Percentiles rank a stretch among this genome's conserved stretches.
Conservation (phyloP, 129 eudicot genomes). For the Sambucus nigra region DNA sequence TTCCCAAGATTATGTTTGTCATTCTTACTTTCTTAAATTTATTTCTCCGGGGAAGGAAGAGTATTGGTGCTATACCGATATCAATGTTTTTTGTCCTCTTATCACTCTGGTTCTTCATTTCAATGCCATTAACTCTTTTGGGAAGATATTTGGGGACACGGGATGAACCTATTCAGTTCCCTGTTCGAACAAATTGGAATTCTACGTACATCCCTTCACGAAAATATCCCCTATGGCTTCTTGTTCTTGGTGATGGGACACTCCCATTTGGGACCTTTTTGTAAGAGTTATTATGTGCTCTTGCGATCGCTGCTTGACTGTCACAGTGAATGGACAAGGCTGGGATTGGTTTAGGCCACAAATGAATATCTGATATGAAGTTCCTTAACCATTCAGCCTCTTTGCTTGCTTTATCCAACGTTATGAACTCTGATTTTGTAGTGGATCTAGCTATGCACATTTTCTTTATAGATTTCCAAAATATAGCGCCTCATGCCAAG, state of each 20-base stretch:
- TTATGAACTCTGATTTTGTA: no score
- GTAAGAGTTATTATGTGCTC: no score
- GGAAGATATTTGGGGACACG: slow-evolving; percentile 57
- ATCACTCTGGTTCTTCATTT: slow-evolving; percentile 59
- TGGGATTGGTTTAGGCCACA: no score
- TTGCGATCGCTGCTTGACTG: no score
- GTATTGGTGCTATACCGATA: slow-evolving; percentile 59
- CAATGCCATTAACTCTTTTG: slow-evolving; percentile 58
- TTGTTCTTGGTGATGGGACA: slow-evolving; percentile 68
- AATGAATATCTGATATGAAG: no score
- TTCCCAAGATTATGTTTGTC: slow-evolving; percentile 49
- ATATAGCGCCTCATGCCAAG: no score
- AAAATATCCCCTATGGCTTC: slow-evolving; percentile 61
- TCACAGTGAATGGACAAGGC: no score
- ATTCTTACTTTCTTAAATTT: slow-evolving; percentile 46
- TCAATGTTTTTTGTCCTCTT: slow-evolving; percentile 42
- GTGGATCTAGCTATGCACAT: no score
- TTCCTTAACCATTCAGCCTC: no score
- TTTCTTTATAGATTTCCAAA: no score
- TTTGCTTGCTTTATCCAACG: no score
- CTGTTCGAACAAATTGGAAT: slow-evolving; percentile 56
- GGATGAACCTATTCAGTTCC: slow-evolving; percentile 39
- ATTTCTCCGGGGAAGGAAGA: slow-evolving; percentile 54
- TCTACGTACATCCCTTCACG: slow-evolving; percentile 58
- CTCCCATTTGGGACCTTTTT: slow-evolving; percentile 66